Evolutionary conservation across 495 filamentous ascomycete species (phyloP), one percentile per base, ranked within the genome.

Genomic region (Rostrohypoxylon terebratum): DNA sequence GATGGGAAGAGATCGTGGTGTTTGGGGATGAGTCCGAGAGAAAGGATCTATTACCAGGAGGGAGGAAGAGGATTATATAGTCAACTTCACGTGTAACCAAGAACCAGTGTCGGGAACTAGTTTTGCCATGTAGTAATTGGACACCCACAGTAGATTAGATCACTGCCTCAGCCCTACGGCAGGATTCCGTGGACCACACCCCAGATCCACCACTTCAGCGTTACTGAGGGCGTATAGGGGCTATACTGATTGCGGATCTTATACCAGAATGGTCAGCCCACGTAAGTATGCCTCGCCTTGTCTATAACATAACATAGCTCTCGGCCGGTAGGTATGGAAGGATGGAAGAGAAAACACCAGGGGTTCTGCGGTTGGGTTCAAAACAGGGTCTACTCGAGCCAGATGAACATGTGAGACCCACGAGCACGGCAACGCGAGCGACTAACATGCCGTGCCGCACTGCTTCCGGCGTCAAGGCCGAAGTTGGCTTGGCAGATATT

Each of bases 121-220:
- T 66, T 74, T 70, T 63, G 59, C 25, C 23, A 62, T 59, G 66
- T 73, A 44, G 61, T 34, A 69, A 69, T 63, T 63, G 71, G 61
- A 69, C 44, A 50, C 62, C 58, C 33, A 67, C 58, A 59, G 58
- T 47, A 74, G 66, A 74, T 74, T 66, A 66, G 58, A 53, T 63
- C 58, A 63, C 59, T 69, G 48, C 71, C 61, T 73, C 71, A 74
- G 71, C 71, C 71, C 71, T 74, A 74, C 58, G 71, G 71, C 38
- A 73, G 71, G 71, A 74, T 74, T 69, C 62, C 62, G 65, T 63
- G 62, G 45, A 54, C 63, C 63, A 74, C 71, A 70, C 71, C 66
- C 58, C 44, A 57, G 62, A 70, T 70, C 62, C 71, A 54, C 34
- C 55, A 44, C 20, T 21, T 53, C 13, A 53, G 44, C 63, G 62